Conservation (phyloP, 176 grass and related monocot genomes). For the Aegilops sharonensis region DNA sequence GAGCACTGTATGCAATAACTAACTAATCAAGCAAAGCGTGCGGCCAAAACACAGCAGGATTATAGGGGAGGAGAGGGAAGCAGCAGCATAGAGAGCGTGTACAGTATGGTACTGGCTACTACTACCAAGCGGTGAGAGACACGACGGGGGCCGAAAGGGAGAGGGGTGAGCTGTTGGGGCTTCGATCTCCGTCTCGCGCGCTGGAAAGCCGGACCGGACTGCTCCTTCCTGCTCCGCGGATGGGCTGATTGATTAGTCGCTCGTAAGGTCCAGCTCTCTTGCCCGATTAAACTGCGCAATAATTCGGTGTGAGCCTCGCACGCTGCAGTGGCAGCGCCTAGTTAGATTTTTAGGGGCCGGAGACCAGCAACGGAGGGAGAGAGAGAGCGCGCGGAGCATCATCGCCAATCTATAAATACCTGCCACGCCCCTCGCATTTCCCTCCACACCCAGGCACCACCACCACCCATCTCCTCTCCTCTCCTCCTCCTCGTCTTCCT, state of each 20-base stretch:
- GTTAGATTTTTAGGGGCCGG: conserved; percentile 27
- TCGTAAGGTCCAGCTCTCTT: background rate
- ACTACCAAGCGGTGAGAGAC: background rate
- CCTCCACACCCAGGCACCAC: conserved; percentile 29
- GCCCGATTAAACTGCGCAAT: conserved; percentile 1
- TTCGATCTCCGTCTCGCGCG: background rate
- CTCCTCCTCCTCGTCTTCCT: background rate
- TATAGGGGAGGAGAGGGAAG: background rate
- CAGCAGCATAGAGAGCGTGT: background rate
- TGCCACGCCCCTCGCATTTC: conserved; percentile 29
- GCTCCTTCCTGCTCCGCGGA: background rate
- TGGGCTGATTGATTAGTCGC: background rate
- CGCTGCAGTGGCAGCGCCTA: too few relatives aligned
- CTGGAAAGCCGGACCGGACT: background rate
- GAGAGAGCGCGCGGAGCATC: too few relatives aligned
- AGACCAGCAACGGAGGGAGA: background rate
- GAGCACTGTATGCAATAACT: too few relatives aligned
- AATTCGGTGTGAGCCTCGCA: background rate
- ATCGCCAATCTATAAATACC: conserved; percentile 57
- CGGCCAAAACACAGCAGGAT: conserved; percentile 5
- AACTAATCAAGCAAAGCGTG: background rate
- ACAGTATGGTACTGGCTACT: background rate
- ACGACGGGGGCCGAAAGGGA: conserved; percentile 16
- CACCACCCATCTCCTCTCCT: background rate
- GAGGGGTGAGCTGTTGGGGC: conserved; percentile 39